These are phyloP conservation scores for Aspergillus tanneri DNA, from an alignment of 2,329 filamentous ascomycete species.

Conservation along the genomic window DNA sequence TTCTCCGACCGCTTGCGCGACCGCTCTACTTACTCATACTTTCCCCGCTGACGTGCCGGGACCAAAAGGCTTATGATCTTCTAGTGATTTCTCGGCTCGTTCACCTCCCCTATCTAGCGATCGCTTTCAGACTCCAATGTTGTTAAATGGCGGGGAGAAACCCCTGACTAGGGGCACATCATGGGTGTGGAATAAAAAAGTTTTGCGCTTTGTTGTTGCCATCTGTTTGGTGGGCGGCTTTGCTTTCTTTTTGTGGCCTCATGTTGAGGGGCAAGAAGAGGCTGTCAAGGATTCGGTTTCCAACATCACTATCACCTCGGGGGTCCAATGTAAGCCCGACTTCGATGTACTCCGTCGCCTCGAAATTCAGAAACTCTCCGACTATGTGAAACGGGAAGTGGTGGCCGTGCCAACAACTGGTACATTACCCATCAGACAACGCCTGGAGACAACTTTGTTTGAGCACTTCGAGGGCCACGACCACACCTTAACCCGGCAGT, in stretches of 20 bases:
- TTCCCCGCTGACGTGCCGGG: conserved; percentile 5
- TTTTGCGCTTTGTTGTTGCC: conserved; percentile 29
- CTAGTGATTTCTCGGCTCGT: conserved; percentile 15
- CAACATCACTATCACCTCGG: conserved; percentile 33
- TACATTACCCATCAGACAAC: conserved; percentile 27
- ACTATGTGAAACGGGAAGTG: conserved; percentile 34
- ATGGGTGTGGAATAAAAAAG: conserved; percentile 35
- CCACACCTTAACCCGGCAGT: conserved; percentile 9
- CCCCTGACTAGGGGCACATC: conserved; percentile 26
- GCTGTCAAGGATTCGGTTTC: conserved; percentile 17
- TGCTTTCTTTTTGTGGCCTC: conserved; percentile 29
- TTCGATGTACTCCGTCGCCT: conserved; percentile 25
- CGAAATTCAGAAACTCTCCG: conserved; percentile 26
- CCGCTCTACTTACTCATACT: conserved; percentile 3
- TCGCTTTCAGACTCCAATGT: conserved; percentile 18
- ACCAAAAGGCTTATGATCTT: conserved; percentile 21
- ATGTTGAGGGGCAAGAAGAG: conserved; percentile 12
- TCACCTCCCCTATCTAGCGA: conserved; percentile 1
- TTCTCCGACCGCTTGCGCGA: neutral
- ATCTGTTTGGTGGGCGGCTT: conserved; percentile 28
- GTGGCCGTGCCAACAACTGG: conserved; percentile 26
- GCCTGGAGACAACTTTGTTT: conserved; percentile 28
- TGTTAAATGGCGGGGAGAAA: conserved; percentile 27
- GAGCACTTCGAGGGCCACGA: conserved; percentile 9
- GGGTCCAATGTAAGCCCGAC: conserved; percentile 31